Percentiles rank a stretch among this genome's conserved stretches.
These are phyloP conservation scores for Clohesyomyces aquaticus DNA, from an alignment of 495 filamentous ascomycete genomes.

Conservation along the genomic window DNA sequence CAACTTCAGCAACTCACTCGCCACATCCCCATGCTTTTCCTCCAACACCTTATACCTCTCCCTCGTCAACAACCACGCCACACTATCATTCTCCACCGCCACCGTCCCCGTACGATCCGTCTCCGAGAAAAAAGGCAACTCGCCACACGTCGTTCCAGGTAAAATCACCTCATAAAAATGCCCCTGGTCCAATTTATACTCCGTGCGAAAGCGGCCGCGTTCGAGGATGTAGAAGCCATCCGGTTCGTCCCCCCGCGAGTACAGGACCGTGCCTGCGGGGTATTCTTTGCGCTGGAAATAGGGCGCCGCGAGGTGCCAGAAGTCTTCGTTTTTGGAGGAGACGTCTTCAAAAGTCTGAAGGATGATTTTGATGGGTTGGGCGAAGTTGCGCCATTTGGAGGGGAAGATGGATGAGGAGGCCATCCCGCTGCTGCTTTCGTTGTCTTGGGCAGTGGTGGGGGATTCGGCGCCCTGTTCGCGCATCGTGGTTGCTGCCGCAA, in stretches of 20 bases:
- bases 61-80: conserved; percentile 77
- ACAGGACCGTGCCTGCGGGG: conserved; percentile 70
- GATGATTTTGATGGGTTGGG: conserved; percentile 86
- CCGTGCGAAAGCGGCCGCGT: conserved; percentile 81
- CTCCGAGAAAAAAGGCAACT: conserved; percentile 92
- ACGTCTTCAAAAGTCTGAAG: conserved; percentile 90
- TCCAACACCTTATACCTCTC: conserved; percentile 73
- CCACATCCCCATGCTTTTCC: conserved; percentile 70
- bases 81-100: conserved; percentile 74
- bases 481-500: conserved; percentile 74
- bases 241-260: conserved; percentile 55
- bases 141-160: conserved; percentile 91
- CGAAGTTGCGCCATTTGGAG: conserved; percentile 77
- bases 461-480: conserved; percentile 51
- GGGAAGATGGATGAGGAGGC: conserved; percentile 42
- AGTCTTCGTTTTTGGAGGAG: conserved; percentile 83
- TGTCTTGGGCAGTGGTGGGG: conserved; percentile 46
- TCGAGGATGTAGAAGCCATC: conserved; percentile 91
- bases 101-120: conserved; percentile 87
- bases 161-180: conserved; percentile 88
- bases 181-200: conserved; percentile 89
- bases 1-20: conserved; percentile 80
- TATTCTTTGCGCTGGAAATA: conserved; percentile 74
- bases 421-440: too few relatives aligned
- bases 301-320: conserved; percentile 78